A percentile compares a stretch with the other conserved stretches of the same genome.
These are phyloP conservation scores for Didymella keratinophila DNA, from an alignment of 2,329 filamentous ascomycete species.

Conservation along the genomic window DNA sequence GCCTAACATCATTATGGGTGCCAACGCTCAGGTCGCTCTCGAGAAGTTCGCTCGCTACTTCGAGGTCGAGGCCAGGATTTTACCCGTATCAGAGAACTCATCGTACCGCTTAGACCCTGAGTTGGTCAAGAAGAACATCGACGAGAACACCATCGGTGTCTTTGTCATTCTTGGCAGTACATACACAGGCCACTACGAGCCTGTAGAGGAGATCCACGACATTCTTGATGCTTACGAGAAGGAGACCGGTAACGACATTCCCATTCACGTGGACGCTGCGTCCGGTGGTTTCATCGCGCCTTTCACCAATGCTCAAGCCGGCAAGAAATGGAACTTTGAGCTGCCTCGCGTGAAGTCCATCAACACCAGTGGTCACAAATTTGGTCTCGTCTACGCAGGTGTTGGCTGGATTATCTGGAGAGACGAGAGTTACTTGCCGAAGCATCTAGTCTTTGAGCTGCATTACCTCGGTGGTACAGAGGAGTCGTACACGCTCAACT, in stretches of 20 bases:
- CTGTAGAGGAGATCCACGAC: constrained; percentile 71
- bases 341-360: constrained; percentile 71
- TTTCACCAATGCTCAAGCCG: constrained; percentile 64
- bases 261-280: constrained; percentile 71
- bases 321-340: constrained; percentile 69
- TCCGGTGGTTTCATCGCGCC: constrained; percentile 69
- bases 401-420: constrained; percentile 68
- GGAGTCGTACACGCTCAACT: constrained; percentile 75
- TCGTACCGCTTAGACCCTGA: constrained; percentile 69
- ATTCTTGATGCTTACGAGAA: constrained; percentile 70
- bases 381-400: constrained; percentile 70
- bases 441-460: constrained; percentile 74
- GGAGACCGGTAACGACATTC: constrained; percentile 69
- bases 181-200: constrained; percentile 78
- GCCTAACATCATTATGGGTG: constrained; percentile 78
- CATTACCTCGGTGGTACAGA: constrained; percentile 77
- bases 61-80: constrained; percentile 72
- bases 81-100: constrained; percentile 68
- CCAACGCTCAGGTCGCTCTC: constrained; percentile 75
- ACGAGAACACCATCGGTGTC: constrained; percentile 80
- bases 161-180: constrained; percentile 76
- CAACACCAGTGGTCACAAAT: constrained; percentile 70
- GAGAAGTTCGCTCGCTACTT: constrained; percentile 79
- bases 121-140: constrained; percentile 70
- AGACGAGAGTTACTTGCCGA: constrained; percentile 69